phyloP scores from a whole-genome alignment of 495 filamentous ascomycete species.

The Polyplosphaeria fusca region DNA sequence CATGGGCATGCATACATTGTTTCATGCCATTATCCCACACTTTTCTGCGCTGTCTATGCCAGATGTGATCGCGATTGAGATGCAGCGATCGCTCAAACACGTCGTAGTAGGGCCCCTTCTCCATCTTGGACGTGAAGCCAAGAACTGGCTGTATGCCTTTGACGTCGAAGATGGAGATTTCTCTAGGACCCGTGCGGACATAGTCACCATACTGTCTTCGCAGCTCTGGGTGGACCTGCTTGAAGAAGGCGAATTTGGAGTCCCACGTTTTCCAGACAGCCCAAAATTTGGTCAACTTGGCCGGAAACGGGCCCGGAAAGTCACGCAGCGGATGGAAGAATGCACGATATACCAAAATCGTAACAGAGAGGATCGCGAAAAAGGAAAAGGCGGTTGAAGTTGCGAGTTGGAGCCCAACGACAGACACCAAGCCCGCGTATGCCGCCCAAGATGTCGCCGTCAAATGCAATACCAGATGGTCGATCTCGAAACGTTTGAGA shows the following conservation, averaged over 20 bases:
- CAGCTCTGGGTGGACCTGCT: neutral
- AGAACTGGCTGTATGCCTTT: constrained; percentile 2
- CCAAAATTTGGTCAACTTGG: constrained; percentile 12
- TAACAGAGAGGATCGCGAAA: neutral
- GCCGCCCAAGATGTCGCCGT: neutral
- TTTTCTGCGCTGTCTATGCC: constrained; percentile 15
- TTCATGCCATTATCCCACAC: constrained; percentile 20
- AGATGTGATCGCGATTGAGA: constrained; percentile 5
- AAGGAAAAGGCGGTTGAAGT: neutral
- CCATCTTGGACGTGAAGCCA: constrained; percentile 6
- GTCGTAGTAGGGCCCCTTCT: constrained; percentile 19
- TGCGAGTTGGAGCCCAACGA: neutral
- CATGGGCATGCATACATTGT: neutral
- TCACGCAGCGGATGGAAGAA: constrained; percentile 12
- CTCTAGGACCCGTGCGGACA: constrained; percentile 7
- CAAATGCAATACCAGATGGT: neutral
- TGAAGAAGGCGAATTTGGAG: neutral
- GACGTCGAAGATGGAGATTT: constrained; percentile 12
- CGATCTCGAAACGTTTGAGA: constrained; percentile 6
- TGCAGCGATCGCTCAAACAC: constrained; percentile 1
- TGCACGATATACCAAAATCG: constrained; percentile 6
- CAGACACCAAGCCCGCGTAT: neutral
- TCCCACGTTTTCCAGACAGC: constrained; percentile 5
- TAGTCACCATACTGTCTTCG: constrained; percentile 13
- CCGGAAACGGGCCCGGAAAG: constrained; percentile 8